Conservation (phyloP, 305 asterid genomes). For the Plantago rigida region DNA sequence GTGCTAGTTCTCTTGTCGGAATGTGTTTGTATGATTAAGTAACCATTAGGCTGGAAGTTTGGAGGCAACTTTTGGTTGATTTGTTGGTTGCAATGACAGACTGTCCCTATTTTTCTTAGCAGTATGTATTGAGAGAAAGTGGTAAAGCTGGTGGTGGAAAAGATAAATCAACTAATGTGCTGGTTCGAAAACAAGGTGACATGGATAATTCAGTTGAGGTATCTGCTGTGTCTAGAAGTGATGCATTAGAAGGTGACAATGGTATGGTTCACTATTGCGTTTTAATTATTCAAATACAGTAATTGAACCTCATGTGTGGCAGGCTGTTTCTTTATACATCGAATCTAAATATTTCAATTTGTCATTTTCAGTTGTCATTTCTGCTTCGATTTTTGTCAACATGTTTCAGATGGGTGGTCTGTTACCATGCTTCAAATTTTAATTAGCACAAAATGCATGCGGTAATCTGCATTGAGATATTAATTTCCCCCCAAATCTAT, state of each 20-base stretch:
- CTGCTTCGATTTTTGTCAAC: not conserved
- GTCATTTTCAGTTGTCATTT: not conserved
- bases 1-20: not conserved
- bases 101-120: conserved; percentile 27
- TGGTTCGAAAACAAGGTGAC: conserved; percentile 44
- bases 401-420: not conserved
- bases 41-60: not conserved
- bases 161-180: conserved; percentile 43
- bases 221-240: conserved; percentile 37
- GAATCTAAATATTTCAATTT: conserved; percentile 3
- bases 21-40: not conserved
- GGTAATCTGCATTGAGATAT: not conserved
- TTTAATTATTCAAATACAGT: not conserved
- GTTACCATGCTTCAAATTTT: not conserved
- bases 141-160: conserved; percentile 42
- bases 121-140: conserved; percentile 59
- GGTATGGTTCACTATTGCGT: conserved; percentile 31
- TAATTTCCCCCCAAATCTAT: not conserved
- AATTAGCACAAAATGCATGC: not conserved
- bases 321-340: conserved; percentile 6
- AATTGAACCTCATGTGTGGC: conserved; percentile 2
- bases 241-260: conserved; percentile 41
- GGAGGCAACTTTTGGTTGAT: conserved; percentile 10
- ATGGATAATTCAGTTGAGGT: conserved; percentile 35
- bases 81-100: conserved; percentile 20